phyloP scores from a whole-genome alignment of 1,284 basidiomycete genomes.

The Cryptococcus hybrid region DNA sequence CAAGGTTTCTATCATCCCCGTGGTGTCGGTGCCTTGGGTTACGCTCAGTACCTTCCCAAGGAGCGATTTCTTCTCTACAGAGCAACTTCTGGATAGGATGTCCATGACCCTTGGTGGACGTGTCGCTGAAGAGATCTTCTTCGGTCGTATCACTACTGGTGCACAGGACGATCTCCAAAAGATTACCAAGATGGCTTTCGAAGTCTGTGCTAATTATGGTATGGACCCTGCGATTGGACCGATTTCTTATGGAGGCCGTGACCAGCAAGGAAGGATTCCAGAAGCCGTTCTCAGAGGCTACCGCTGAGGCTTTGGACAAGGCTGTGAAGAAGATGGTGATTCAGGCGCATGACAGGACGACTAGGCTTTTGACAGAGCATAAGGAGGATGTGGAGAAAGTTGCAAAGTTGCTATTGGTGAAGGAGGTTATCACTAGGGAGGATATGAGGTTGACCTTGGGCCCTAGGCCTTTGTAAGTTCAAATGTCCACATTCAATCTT shows the following conservation, averaged over 20 bases:
- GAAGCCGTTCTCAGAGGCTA: constrained; percentile 98
- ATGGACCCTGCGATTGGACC: constrained; percentile 96
- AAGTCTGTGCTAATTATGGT: constrained; percentile 84
- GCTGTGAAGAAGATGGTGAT: constrained; percentile 94
- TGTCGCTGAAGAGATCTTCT: constrained; percentile 99
- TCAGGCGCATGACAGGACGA: constrained; percentile 82
- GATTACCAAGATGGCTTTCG: constrained; percentile 97
- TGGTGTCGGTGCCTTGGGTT: constrained; percentile 92
- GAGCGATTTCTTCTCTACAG: constrained; percentile 96
- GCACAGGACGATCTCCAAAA: constrained; percentile 98
- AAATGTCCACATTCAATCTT: not conserved
- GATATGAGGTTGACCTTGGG: constrained; percentile 46
- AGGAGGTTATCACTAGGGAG: constrained; percentile 86
- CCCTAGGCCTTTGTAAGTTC: constrained; percentile 38
- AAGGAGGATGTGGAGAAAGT: constrained; percentile 91
- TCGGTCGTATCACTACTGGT: constrained; percentile 93
- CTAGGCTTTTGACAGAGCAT: constrained; percentile 75
- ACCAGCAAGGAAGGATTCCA: constrained; percentile 86
- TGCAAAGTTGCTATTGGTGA: constrained; percentile 81
- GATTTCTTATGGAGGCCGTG: constrained; percentile 86
- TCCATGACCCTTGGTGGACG: constrained; percentile 99
- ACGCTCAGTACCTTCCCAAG: constrained; percentile 95
- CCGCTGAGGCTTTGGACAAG: constrained; percentile 85
- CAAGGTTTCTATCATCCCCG: constrained; percentile 98
- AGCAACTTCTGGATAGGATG: constrained; percentile 93